These are phyloP conservation scores for Citrullus mucosospermus DNA, from an alignment of 306 rosid genomes.

Conservation along the genomic window DNA sequence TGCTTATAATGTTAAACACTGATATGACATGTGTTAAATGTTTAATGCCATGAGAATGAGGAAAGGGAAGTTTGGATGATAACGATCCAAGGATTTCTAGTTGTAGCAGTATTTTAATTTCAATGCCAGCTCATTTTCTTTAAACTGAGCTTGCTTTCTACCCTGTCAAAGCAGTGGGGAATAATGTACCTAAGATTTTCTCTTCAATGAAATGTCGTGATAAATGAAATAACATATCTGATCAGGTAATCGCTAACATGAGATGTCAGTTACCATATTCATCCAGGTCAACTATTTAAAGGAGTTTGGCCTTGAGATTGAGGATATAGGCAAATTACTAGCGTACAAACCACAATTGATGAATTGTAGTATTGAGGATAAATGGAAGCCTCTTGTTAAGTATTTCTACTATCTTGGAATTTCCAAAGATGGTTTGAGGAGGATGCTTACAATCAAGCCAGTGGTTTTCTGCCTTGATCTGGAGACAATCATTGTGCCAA, in stretches of 20 bases:
- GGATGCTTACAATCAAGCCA: constrained; percentile 75
- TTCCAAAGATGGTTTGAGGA: constrained; percentile 78
- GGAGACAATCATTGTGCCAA: constrained; percentile 65
- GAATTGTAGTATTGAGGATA: constrained; percentile 82
- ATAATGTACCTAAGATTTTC: background rate
- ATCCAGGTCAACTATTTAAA: constrained; percentile 69
- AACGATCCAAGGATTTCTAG: background rate
- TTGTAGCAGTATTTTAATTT: background rate
- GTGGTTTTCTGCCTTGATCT: constrained; percentile 70
- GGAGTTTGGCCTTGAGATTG: constrained; percentile 66
- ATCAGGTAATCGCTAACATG: background rate
- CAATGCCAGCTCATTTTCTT: background rate
- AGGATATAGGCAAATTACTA: constrained; percentile 66
- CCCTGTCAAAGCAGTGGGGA: background rate
- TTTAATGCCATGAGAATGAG: no score
- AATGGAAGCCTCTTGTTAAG: constrained; percentile 86
- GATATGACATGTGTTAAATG: no score
- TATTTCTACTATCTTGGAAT: constrained; percentile 72
- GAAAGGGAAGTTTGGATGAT: background rate
- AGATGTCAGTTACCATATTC: constrained; percentile 14
- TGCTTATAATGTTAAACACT: background rate
- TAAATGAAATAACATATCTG: background rate
- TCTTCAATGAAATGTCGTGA: background rate
- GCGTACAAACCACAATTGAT: constrained; percentile 84
- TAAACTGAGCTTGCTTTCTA: background rate